Conservation (phyloP, 768 basidiomycete genomes). For the Hemileccinum impolitum region DNA sequence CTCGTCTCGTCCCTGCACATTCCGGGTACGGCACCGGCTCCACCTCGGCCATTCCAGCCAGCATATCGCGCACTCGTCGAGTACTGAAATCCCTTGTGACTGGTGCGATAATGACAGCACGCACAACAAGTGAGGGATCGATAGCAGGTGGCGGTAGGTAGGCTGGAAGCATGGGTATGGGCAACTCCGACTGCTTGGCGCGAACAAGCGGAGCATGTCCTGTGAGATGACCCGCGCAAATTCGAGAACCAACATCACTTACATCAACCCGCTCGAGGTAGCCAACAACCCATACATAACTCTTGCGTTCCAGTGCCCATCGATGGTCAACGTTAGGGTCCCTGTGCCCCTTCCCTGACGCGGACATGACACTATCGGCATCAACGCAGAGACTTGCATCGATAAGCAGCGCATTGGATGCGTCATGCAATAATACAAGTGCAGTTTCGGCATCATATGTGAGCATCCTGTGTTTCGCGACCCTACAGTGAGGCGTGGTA, state of each 20-base stretch:
- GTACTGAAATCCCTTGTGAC: conserved; percentile 43
- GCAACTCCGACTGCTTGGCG: conserved; percentile 34
- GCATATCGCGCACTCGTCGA: conserved; percentile 20
- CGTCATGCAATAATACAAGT: conserved; percentile 48
- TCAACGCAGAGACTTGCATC: conserved; percentile 55
- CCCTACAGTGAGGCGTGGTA: conserved; percentile 14
- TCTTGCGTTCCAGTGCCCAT: conserved; percentile 55
- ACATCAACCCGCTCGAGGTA: conserved; percentile 52
- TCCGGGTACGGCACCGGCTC: conserved; percentile 21
- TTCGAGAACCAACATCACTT: conserved; percentile 19
- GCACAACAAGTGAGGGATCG: conserved; percentile 45
- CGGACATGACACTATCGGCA: conserved; percentile 19
- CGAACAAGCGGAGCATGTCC: conserved; percentile 11
- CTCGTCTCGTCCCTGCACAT: conserved; percentile 7
- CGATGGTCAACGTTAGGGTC: conserved; percentile 7
- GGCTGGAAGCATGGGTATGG: conserved; percentile 42
- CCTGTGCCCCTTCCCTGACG: conserved; percentile 6
- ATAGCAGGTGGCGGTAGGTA: conserved; percentile 39
- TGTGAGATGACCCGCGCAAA: conserved; percentile 15
- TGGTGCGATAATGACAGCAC: conserved; percentile 49
- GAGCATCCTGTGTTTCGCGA: conserved; percentile 43
- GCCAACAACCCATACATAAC: conserved; percentile 53
- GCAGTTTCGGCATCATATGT: conserved; percentile 50
- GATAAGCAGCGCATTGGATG: conserved; percentile 49
- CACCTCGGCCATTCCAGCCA: conserved; percentile 20